These are phyloP conservation scores for Rhodocollybia butyracea DNA, from an alignment of 768 basidiomycete genomes.

Conservation along the genomic window DNA sequence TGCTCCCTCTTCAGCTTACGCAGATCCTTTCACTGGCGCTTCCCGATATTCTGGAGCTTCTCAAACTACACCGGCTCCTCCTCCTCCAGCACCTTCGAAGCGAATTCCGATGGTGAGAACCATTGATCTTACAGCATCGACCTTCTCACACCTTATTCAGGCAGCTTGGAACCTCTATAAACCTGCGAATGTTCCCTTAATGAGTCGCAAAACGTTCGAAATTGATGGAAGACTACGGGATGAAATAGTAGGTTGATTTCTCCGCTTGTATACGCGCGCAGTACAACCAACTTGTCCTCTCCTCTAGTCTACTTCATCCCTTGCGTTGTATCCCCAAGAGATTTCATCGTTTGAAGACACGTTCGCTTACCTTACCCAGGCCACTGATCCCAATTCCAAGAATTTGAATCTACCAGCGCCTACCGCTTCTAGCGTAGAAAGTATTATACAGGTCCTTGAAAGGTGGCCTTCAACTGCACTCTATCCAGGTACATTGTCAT, in stretches of 20 bases:
- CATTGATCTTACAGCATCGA: background rate
- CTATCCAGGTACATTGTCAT: slow-evolving; percentile 56
- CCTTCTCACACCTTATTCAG: slow-evolving; percentile 30
- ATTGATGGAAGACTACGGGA: slow-evolving; percentile 65
- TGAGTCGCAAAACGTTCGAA: slow-evolving; percentile 76
- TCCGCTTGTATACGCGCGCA: background rate
- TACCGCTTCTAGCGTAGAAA: slow-evolving; percentile 50
- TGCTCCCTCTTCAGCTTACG: slow-evolving; percentile 30
- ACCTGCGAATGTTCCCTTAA: slow-evolving; percentile 74
- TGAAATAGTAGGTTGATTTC: slow-evolving; percentile 54
- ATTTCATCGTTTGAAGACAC: slow-evolving; percentile 52
- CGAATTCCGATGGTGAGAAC: slow-evolving; percentile 47
- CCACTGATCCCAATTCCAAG: slow-evolving; percentile 35
- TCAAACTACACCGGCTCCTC: slow-evolving; percentile 26
- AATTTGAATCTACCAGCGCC: slow-evolving; percentile 19
- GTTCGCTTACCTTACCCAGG: slow-evolving; percentile 56
- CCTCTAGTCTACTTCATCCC: slow-evolving; percentile 61
- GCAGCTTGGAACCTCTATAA: slow-evolving; percentile 73
- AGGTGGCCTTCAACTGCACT: slow-evolving; percentile 73
- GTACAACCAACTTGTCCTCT: background rate
- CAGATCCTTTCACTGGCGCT: slow-evolving; percentile 71
- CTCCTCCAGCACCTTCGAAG: slow-evolving; percentile 26
- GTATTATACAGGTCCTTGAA: slow-evolving; percentile 59
- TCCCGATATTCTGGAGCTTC: slow-evolving; percentile 55
- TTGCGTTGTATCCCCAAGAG: slow-evolving; percentile 72